These are phyloP conservation scores for Cokeromyces recurvatus DNA, from an alignment of 371 early-diverging fungal species.

Conservation along the genomic window DNA sequence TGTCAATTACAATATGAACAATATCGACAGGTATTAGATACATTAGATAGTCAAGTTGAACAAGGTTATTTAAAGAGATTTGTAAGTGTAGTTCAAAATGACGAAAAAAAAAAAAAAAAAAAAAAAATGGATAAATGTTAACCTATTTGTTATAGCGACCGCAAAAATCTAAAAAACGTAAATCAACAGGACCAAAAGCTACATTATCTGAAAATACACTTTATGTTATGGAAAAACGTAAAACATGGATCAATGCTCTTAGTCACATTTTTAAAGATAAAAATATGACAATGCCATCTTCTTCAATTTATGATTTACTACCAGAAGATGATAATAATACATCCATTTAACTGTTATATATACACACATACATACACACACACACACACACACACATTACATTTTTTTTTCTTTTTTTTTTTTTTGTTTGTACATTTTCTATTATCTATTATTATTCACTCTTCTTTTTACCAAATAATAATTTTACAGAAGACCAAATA, in stretches of 20 bases:
- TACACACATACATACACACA: too few relatives aligned
- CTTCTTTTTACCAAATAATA: constrained; percentile 39
- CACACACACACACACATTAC: too few relatives aligned
- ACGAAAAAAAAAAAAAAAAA: too few relatives aligned
- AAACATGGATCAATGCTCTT: constrained; percentile 39
- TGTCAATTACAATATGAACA: constrained; percentile 85
- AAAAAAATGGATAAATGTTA: too few relatives aligned
- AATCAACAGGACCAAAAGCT: constrained; percentile 51
- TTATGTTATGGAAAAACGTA: constrained; percentile 51
- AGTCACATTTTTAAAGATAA: constrained; percentile 39
- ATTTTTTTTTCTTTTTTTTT: background rate
- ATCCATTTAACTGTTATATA: background rate
- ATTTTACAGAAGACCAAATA: constrained; percentile 36
- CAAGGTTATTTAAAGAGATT: constrained; percentile 79
- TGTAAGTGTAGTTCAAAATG: too few relatives aligned
- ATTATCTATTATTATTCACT: constrained; percentile 23
- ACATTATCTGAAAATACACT: constrained; percentile 50
- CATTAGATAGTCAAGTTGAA: constrained; percentile 83
- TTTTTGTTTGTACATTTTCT: constrained; percentile 2
- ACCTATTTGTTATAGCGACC: constrained; percentile 48
- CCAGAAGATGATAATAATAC: too few relatives aligned
- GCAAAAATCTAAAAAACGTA: constrained; percentile 72
- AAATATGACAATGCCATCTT: constrained; percentile 31
- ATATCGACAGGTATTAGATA: constrained; percentile 82
- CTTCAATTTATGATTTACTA: constrained; percentile 33